Conservation (phyloP, 176 grass and related monocot genomes). For the Ensete ventricosum region DNA sequence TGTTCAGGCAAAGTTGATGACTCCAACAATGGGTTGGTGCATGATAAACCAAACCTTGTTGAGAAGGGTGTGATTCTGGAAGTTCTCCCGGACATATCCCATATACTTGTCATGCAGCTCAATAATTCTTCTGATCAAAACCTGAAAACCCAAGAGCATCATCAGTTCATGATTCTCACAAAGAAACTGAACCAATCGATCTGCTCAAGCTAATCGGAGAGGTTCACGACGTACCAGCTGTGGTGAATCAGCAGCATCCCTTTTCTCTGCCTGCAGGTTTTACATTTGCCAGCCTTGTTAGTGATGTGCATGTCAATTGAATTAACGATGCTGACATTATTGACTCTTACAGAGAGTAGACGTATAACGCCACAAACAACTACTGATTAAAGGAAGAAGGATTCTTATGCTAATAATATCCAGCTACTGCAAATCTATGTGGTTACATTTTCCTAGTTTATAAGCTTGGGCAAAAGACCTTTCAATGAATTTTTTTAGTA, state of each 20-base stretch:
- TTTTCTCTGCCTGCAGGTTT: conserved; percentile 63
- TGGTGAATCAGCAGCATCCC: conserved; percentile 68
- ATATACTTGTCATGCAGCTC: conserved; percentile 23
- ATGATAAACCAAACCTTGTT: conserved; percentile 11
- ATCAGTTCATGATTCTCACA: neutral
- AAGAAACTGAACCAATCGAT: neutral
- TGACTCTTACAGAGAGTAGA: no score
- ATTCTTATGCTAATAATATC: no score
- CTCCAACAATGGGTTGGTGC: neutral
- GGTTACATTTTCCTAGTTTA: no score
- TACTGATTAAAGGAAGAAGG: no score
- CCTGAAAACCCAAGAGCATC: conserved; percentile 1
- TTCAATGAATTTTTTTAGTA: no score
- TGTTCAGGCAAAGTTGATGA: neutral
- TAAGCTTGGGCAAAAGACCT: no score
- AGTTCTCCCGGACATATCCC: conserved; percentile 14
- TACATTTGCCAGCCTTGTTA: no score
- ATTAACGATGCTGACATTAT: no score
- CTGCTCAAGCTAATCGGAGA: conserved; percentile 13
- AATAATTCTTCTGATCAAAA: conserved; percentile 25
- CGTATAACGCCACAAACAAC: no score
- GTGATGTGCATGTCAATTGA: neutral
- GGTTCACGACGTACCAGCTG: conserved; percentile 42
- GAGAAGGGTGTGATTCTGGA: conserved; percentile 23
- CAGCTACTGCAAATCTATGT: no score